Base-by-base conservation (phyloP, 352 stramenopile species). In the Globisporangium apiculatum region DNA sequence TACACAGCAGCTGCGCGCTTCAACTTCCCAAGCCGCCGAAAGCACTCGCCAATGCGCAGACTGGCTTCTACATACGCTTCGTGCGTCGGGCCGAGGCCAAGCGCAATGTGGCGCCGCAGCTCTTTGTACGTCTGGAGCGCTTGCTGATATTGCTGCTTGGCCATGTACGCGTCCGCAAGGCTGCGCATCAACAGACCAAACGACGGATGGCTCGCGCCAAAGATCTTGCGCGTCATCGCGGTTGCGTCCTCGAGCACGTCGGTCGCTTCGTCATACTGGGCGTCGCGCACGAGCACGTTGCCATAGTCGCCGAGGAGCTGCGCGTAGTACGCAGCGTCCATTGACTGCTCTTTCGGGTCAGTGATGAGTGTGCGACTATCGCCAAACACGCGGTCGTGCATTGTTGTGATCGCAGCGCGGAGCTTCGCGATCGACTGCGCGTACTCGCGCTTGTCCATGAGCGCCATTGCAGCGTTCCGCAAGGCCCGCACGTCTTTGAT, bases 221-320 rank as follows among this genome's bases (percentile, higher is more conserved):
- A 91, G 48, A 94, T 79, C 51, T 82, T 79, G 64, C 85, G 67
- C 54, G 79, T 79, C 69, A 93, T 87, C 14, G 75, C 61, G 11
- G 89, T 68, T 7, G 83, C 77, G 60, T 94, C 83, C 52, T 89
- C 72, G 2, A 94, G 61, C 41, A 94, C 82, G 18, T 89, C 79
- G 12, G 88, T 75, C 2, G 85, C 85, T 53, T 92, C 79, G 47
- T 89, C 80, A 54, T 80, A 85, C 42, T 90, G 70, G 48, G 90
- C 77, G 43, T 79, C 70, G 55, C 81, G 79, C 46, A 87, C 82
- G 5, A 94, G 62, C 14, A 91, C 75, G 5, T 76, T 80, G 10
- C 85, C 85, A 46, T 91, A 90, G 61, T 94, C 85, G 47, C 75
- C 87, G 49, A 94, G 72, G 49, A 91, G 68, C 60, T 94, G 85